These are phyloP conservation scores for Cymbomonas tetramitiformis DNA, from an alignment of 139 green algal species.

Conservation along the genomic window DNA sequence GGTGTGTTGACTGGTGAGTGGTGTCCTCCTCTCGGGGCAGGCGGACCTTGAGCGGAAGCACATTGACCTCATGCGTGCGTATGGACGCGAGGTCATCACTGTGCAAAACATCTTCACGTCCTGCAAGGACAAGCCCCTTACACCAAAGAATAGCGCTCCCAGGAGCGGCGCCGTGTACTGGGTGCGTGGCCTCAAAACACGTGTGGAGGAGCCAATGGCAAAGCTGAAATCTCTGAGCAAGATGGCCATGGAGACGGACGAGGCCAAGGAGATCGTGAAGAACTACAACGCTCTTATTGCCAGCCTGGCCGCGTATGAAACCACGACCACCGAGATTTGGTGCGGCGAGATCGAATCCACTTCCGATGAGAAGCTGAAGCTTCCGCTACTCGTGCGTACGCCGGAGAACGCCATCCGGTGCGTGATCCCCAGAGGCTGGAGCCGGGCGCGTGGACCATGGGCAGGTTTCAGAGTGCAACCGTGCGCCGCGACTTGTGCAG, in stretches of 20 bases:
- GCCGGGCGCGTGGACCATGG: background rate
- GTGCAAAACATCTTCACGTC: slow-evolving; percentile 48
- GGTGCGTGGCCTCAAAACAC: slow-evolving; percentile 56
- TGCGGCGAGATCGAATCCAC: slow-evolving; percentile 24
- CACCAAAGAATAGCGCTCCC: slow-evolving; percentile 39
- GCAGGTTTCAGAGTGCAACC: too few relatives aligned
- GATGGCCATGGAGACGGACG: slow-evolving; percentile 38
- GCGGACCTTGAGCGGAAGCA: slow-evolving; percentile 55
- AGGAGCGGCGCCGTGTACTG: slow-evolving; percentile 56
- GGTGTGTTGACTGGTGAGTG: too few relatives aligned
- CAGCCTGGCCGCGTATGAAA: slow-evolving; percentile 14
- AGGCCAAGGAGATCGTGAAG: slow-evolving; percentile 39
- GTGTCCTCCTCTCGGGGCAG: too few relatives aligned
- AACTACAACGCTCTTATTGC: slow-evolving; percentile 41
- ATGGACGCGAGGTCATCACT: slow-evolving; percentile 44
- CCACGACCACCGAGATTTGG: slow-evolving; percentile 2
- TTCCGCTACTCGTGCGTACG: slow-evolving; percentile 45
- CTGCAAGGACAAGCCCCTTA: slow-evolving; percentile 27
- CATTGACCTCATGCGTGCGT: slow-evolving; percentile 39
- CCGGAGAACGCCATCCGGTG: background rate
- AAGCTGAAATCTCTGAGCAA: slow-evolving; percentile 40
- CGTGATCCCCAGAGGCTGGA: slow-evolving; percentile 6
- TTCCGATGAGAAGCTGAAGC: slow-evolving; percentile 62
- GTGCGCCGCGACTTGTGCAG: too few relatives aligned
- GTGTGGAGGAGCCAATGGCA: slow-evolving; percentile 61